Evolutionary conservation across 352 stramenopile species (phyloP).

Genomic region (Phytophthora litchii): DNA sequence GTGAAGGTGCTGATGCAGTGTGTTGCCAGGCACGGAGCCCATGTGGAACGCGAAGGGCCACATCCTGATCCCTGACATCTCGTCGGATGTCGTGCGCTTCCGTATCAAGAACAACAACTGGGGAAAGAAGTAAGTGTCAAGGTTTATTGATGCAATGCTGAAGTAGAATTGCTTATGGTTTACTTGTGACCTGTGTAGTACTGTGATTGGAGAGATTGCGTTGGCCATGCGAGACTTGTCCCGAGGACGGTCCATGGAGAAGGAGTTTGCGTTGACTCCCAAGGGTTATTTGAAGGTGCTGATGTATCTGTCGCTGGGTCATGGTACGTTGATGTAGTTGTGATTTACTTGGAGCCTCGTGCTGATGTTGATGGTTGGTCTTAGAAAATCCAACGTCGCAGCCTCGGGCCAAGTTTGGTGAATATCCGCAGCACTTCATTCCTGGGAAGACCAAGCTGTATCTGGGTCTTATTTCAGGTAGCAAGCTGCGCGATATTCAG

Average conservation of each 20-base stretch:
- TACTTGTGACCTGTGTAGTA: constrained; percentile 35
- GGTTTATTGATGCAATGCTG: neutral
- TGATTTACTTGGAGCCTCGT: neutral
- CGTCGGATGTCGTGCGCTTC: constrained; percentile 69
- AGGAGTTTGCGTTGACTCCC: constrained; percentile 75
- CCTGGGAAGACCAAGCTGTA: constrained; percentile 75
- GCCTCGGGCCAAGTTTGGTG: constrained; percentile 64
- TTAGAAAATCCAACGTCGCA: constrained; percentile 76
- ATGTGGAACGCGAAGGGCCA: constrained; percentile 82
- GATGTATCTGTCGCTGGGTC: constrained; percentile 72
- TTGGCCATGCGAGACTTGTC: constrained; percentile 74
- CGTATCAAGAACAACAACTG: constrained; percentile 82
- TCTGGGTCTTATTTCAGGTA: constrained; percentile 64
- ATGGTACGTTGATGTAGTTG: constrained; percentile 42
- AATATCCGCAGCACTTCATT: constrained; percentile 82
- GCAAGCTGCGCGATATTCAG: constrained; percentile 80
- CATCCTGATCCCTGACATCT: constrained; percentile 71
- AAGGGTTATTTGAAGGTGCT: constrained; percentile 73
- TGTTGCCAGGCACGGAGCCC: constrained; percentile 48
- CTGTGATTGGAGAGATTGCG: constrained; percentile 72
- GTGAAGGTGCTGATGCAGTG: constrained; percentile 8
- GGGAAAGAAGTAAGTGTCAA: constrained; percentile 61
- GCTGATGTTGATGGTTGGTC: constrained; percentile 5
- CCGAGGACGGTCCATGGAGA: constrained; percentile 77
- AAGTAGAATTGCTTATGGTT: constrained; percentile 1